Conservation (phyloP, 2,329 filamentous ascomycete species). For the Botrytis cinerea region DNA sequence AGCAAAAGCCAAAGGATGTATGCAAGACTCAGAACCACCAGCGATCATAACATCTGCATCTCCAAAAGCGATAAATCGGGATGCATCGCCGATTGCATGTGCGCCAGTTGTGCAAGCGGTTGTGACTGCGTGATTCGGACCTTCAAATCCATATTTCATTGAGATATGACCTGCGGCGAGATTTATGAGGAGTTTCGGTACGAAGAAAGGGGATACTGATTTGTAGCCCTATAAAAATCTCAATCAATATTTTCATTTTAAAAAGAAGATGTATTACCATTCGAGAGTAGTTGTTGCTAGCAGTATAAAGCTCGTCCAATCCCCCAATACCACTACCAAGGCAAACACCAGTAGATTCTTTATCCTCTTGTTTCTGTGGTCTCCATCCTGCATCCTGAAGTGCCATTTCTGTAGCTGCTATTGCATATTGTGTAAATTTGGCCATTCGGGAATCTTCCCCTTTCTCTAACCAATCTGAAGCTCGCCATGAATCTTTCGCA, state of each 20-base stretch:
- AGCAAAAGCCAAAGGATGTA: constrained; percentile 89
- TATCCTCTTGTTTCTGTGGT: constrained; percentile 53
- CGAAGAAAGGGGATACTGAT: constrained; percentile 90
- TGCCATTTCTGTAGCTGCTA: constrained; percentile 84
- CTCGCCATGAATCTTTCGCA: constrained; percentile 51
- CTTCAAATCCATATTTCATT: constrained; percentile 86
- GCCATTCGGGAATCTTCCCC: constrained; percentile 76
- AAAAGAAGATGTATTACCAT: constrained; percentile 17
- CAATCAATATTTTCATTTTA: constrained; percentile 29
- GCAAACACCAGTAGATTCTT: constrained; percentile 83
- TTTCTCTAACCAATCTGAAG: constrained; percentile 55
- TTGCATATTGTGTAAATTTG: constrained; percentile 87
- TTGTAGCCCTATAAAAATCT: constrained; percentile 70
- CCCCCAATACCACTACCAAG: constrained; percentile 95
- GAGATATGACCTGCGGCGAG: constrained; percentile 92
- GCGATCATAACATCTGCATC: constrained; percentile 95
- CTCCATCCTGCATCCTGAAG: constrained; percentile 78
- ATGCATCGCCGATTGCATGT: constrained; percentile 91
- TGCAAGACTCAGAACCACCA: constrained; percentile 93
- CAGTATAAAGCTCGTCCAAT: constrained; percentile 85
- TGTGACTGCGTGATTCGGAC: constrained; percentile 88
- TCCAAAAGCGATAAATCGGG: constrained; percentile 86
- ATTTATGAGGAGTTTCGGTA: constrained; percentile 91
- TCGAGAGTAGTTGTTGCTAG: constrained; percentile 49
- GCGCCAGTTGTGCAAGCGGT: constrained; percentile 96